These are phyloP conservation scores for Flaveria sonorensis DNA, from an alignment of 129 eudicot genomes.

Conservation along the genomic window DNA sequence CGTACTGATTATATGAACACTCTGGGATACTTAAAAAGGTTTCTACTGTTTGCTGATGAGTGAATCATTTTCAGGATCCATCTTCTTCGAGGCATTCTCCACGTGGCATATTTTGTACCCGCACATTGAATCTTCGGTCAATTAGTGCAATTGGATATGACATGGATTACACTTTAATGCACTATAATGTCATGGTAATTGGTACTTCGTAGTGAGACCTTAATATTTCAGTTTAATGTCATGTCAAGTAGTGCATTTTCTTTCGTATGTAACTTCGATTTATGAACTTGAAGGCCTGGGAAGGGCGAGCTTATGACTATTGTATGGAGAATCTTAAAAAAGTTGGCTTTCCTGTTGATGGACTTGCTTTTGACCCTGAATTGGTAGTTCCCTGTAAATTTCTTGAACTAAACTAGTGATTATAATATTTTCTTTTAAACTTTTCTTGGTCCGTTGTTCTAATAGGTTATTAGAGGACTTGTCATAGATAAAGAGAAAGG, in stretches of 20 bases:
- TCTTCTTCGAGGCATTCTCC: conserved; percentile 65
- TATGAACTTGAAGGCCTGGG: conserved; percentile 83
- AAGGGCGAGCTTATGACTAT: conserved; percentile 95
- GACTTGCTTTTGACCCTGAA: conserved; percentile 94
- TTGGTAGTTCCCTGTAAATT: conserved; percentile 50
- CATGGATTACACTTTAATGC: conserved; percentile 99
- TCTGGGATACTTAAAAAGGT: background rate
- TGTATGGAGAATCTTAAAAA: conserved; percentile 82
- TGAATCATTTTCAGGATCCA: conserved; percentile 64
- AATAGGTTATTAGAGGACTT: conserved; percentile 93
- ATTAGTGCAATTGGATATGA: conserved; percentile 96
- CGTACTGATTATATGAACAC: background rate
- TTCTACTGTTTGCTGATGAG: conserved; percentile 13
- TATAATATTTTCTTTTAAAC: background rate
- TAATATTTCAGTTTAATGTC: too few relatives aligned
- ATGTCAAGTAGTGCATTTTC: conserved; percentile 3
- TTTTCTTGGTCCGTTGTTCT: conserved; percentile 14
- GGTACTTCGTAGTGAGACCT: background rate
- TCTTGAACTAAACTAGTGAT: conserved; percentile 13
- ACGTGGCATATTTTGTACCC: conserved; percentile 92
- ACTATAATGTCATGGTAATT: conserved; percentile 87
- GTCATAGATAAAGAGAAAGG: conserved; percentile 98
- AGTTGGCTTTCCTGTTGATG: conserved; percentile 95
- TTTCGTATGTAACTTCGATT: conserved; percentile 11
- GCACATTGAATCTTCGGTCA: conserved; percentile 85